These are phyloP conservation scores for Ascochyta rabiei DNA, from an alignment of 2,329 filamentous ascomycete genomes.

Conservation along the genomic window DNA sequence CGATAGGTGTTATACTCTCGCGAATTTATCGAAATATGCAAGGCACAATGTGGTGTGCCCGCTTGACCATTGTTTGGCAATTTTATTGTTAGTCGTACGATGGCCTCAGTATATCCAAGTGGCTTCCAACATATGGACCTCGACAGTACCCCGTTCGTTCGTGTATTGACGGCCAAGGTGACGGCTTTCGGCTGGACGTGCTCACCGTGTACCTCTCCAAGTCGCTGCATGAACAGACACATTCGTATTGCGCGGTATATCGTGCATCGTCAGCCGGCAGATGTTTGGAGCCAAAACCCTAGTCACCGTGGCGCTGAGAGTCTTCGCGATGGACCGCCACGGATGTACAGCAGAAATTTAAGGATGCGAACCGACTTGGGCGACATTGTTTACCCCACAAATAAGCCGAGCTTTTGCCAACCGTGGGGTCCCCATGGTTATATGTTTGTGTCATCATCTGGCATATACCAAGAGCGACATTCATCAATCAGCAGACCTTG, in stretches of 20 bases:
- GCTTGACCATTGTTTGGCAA: background rate
- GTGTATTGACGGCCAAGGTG: constrained; percentile 1
- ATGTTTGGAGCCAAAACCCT: constrained; percentile 2
- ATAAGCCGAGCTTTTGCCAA: constrained; percentile 32
- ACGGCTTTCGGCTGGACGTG: background rate
- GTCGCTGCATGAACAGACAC: background rate
- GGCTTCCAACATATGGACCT: background rate
- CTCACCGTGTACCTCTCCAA: background rate
- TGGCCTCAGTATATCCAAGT: background rate
- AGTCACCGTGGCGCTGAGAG: background rate
- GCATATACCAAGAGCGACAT: constrained; percentile 11
- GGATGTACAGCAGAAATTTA: constrained; percentile 14
- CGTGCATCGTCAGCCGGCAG: constrained; percentile 3
- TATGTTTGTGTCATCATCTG: constrained; percentile 7
- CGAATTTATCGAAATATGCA: background rate
- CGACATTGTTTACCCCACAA: constrained; percentile 8
- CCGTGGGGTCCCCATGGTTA: constrained; percentile 4
- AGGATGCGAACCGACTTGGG: constrained; percentile 2
- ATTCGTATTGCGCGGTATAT: background rate
- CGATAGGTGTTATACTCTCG: background rate
- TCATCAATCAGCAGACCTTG: constrained; percentile 16
- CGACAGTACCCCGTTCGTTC: background rate
- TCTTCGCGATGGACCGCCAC: background rate
- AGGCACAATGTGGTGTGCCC: background rate
- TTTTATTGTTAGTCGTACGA: background rate